These are phyloP conservation scores for Metschnikowia colocasiae DNA, from an alignment of 805 yeast species.

Conservation along the genomic window DNA sequence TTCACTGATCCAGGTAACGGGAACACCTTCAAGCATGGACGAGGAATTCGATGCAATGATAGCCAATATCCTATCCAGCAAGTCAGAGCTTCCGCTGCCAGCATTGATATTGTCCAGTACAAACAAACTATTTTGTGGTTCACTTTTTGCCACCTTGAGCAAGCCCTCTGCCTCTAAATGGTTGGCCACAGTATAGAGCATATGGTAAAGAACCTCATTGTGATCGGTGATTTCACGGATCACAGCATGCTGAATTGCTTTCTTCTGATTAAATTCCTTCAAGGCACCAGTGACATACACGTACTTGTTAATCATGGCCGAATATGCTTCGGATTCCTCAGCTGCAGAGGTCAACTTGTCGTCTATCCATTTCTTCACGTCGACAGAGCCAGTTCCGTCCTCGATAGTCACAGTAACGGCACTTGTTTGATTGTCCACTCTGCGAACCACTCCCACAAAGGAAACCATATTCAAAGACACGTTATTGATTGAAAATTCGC, in stretches of 20 bases:
- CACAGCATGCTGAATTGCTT: slow-evolving; percentile 60
- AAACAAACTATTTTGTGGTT: slow-evolving; percentile 26
- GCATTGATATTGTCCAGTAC: slow-evolving; percentile 21
- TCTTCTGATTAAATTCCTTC: slow-evolving; percentile 59
- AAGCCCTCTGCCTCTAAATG: slow-evolving; percentile 57
- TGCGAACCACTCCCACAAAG: slow-evolving; percentile 67
- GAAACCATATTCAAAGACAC: slow-evolving; percentile 61
- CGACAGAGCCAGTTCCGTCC: slow-evolving; percentile 66
- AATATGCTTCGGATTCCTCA: slow-evolving; percentile 31
- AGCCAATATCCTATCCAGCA: slow-evolving; percentile 42
- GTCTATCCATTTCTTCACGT: slow-evolving; percentile 59
- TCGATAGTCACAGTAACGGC: slow-evolving; percentile 59
- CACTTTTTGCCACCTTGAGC: slow-evolving; percentile 17
- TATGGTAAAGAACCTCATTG: slow-evolving; percentile 67
- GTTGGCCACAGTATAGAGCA: slow-evolving; percentile 56
- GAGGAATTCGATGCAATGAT: slow-evolving; percentile 49
- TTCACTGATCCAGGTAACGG: slow-evolving; percentile 57
- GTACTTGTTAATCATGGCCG: slow-evolving; percentile 49
- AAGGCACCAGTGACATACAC: slow-evolving; percentile 50
- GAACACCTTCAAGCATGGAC: slow-evolving; percentile 75
- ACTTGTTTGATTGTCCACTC: slow-evolving; percentile 55
- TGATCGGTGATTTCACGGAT: slow-evolving; percentile 56
- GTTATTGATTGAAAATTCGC: slow-evolving; percentile 56
- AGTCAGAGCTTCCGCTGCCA: slow-evolving; percentile 21
- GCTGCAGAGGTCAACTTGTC: slow-evolving; percentile 26